Evolutionary conservation across 345 rosid species (phyloP), one percentile per base, ranked within the genome.

Genomic region (Gossypium stocksii): DNA sequence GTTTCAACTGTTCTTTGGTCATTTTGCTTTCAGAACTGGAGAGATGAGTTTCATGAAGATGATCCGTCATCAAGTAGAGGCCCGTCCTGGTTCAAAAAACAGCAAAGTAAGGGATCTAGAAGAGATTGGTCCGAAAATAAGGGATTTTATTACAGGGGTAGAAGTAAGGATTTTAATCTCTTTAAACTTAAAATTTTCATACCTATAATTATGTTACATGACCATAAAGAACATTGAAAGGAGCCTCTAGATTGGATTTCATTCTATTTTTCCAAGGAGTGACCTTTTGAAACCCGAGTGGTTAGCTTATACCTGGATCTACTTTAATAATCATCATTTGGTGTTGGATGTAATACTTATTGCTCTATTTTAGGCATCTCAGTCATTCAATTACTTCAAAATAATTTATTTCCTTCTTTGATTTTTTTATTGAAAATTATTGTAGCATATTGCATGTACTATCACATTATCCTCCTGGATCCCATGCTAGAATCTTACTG

Each of bases 61-160:
- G 83, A 82, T 72, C 82, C 88, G 2, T 79, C 84, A 29, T 83
- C 90, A 52, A 82, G 87, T 52, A 79, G 81, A 76, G 86, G 76
- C 14, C 56, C 80, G 54, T 87, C 97, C 0, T 87, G 97, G 97
- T 90, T 86, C 77, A 86, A 78, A 76, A 85, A 83, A 19, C 80
- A 87, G 27, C 82, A 81, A 69, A 56, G 69, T 16, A 87, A 69
- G 76, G 87, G 89, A 68, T 65, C 89, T 13, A 82, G 80, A 79
- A 83, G 75, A 25, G 80, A 80, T 9, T 12, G 43, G 74, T 79
- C 77, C 74, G 79, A 79, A 74, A 87, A 81, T 80, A 79, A 79
- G 61, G 84, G 86, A 69, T 59, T 74, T 45, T 77, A 74, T 22
- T 76, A 29, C 49, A 54, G 74, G 76, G 81, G 85, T 73, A 79